Conservation (phyloP, 805 yeast genomes). For the Kodamaea restingae region DNA sequence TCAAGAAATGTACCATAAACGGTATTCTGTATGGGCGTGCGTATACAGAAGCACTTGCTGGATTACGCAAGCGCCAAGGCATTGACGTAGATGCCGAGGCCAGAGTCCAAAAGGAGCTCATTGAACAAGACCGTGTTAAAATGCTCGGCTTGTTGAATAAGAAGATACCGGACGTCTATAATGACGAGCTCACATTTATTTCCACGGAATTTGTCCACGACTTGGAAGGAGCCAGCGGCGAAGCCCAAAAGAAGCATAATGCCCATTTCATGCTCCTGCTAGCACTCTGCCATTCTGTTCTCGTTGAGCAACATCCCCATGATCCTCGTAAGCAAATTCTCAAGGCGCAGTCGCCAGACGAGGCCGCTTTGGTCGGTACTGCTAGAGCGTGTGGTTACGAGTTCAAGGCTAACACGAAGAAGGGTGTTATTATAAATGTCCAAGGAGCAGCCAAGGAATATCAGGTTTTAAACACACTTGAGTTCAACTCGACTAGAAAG, state of each 20-base stretch:
- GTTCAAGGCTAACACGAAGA: conserved; percentile 61
- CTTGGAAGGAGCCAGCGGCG: conserved; percentile 48
- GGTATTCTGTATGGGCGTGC: conserved; percentile 70
- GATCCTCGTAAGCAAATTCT: conserved; percentile 53
- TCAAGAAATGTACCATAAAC: conserved; percentile 67
- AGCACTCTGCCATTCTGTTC: conserved; percentile 75
- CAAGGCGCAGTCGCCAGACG: conserved; percentile 84
- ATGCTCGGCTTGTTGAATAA: conserved; percentile 47
- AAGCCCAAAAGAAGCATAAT: conserved; percentile 50
- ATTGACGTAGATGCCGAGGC: conserved; percentile 52
- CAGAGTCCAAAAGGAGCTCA: conserved; percentile 35
- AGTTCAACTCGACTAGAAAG: conserved; percentile 80
- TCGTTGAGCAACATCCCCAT: conserved; percentile 62
- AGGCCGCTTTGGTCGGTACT: conserved; percentile 78
- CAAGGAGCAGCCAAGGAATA: conserved; percentile 71
- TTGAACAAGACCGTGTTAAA: conserved; percentile 37
- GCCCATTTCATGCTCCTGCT: conserved; percentile 75
- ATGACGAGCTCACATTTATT: conserved; percentile 65
- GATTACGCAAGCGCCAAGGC: conserved; percentile 64
- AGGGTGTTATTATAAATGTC: conserved; percentile 61
- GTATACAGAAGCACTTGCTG: conserved; percentile 74
- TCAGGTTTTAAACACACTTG: conserved; percentile 66
- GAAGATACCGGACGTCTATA: conserved; percentile 39
- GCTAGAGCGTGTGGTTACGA: conserved; percentile 75
- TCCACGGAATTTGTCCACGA: conserved; percentile 66